phyloP scores from a whole-genome alignment of 2,329 filamentous ascomycete species.

The Zasmidium angulare region DNA sequence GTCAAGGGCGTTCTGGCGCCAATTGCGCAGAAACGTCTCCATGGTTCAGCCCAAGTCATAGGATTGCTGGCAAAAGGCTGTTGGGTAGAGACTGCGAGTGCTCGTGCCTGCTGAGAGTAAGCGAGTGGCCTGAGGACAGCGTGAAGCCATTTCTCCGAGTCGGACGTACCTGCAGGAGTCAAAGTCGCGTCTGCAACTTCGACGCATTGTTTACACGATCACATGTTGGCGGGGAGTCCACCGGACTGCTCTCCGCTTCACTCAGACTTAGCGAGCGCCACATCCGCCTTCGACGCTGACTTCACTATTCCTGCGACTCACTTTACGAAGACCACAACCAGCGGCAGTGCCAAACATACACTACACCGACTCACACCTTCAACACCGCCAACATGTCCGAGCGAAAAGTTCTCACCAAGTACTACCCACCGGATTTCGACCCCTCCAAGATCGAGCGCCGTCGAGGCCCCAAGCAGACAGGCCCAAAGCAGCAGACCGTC shows the following conservation, averaged over 20 bases:
- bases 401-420: constrained; percentile 72
- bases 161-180: constrained; percentile 10
- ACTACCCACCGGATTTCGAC: constrained; percentile 81
- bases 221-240: constrained; percentile 9
- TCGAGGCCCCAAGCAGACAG: constrained; percentile 67
- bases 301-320: background rate
- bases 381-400: constrained; percentile 66
- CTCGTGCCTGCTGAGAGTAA: constrained; percentile 13
- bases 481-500: constrained; percentile 80
- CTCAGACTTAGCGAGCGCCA: background rate
- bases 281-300: background rate
- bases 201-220: constrained; percentile 8
- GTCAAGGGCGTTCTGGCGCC: constrained; percentile 92
- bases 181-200: constrained; percentile 3
- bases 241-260: background rate
- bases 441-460: constrained; percentile 71
- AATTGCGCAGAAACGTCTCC: constrained; percentile 90
- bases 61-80: constrained; percentile 4
- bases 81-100: background rate
- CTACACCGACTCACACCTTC: background rate
- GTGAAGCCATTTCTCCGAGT: constrained; percentile 6
- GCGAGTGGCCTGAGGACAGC: background rate
- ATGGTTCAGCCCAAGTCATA: constrained; percentile 51
- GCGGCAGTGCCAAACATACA: background rate
- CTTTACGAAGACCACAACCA: background rate